Evolutionary conservation across 1,284 basidiomycete species (phyloP), one percentile per base, ranked within the genome.

Genomic region (Pterula multifida): DNA sequence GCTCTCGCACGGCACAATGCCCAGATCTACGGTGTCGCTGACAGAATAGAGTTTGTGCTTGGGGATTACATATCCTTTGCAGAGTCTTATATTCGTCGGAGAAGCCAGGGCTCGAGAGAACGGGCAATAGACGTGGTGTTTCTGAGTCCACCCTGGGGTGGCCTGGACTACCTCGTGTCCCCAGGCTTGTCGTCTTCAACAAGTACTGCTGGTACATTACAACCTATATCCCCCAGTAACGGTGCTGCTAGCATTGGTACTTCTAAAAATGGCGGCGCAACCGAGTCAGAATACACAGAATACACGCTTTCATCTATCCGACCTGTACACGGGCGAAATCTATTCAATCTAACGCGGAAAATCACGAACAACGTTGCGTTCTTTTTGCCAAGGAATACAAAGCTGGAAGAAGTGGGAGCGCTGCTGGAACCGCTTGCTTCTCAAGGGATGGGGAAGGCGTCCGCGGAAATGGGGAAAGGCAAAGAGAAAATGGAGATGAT

Each of bases 1-100:
- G 81, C 82, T 2, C 76, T 98, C 13, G 95, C 94, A 1, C 74
- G 82, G 52, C 91, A 96, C 64, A 98, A 99, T 58, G 94, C 94
- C 0, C 68, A 76, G 47, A 83, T 98, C 52, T 94, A 96, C 60
- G 95, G 95, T 24, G 93, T 98, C 17, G 84, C 85, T 13, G 86
- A 97, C 60, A 78, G 90, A 24, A 98, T 98, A 59, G 90, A 93
- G 55, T 98, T 98, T 61, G 76, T 98, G 42, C 76, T 89, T n/a
- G 77, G 75, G 1, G 94, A 98, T 67, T 96, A 86, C 62, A 62
- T 90, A 35, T 73, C 82, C 3, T 96, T 94, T 61, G 85, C 85
- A 1, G 68, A 74, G 15, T 66, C 81, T 0, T 79, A 79, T 55
- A 56, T 66, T n/a, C 65, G 69, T 24, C 61, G 66, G 22, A 17